These are phyloP conservation scores for Phytophthora vignae DNA, from an alignment of 352 stramenopile genomes.

Conservation along the genomic window DNA sequence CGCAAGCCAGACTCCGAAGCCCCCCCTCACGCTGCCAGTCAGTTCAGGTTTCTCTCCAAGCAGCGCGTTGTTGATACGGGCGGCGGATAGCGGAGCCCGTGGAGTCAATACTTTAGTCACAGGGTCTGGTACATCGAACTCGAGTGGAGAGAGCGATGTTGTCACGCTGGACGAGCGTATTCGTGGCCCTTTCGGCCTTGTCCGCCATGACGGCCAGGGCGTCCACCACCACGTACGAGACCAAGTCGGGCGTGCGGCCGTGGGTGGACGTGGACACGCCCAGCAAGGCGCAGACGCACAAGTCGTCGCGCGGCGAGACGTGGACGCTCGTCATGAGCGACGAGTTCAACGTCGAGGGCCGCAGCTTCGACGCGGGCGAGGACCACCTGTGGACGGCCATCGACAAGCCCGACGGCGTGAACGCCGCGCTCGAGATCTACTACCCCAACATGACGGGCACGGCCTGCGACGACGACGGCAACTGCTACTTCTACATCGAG, in stretches of 20 bases:
- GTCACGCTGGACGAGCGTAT: constrained; percentile 13
- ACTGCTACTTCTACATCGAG: constrained; percentile 78
- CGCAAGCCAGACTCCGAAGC: not conserved
- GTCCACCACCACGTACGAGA: constrained; percentile 24
- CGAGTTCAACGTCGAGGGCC: constrained; percentile 24
- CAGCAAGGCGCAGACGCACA: constrained; percentile 37
- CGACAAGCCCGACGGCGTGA: constrained; percentile 77
- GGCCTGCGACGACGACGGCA: constrained; percentile 52
- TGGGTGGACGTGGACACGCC: constrained; percentile 71
- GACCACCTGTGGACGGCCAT: constrained; percentile 95
- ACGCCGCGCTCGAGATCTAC: constrained; percentile 75
- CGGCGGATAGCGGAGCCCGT: too few relatives aligned
- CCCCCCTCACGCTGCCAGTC: constrained; percentile 10
- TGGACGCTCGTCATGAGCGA: constrained; percentile 71
- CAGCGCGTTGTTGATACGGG: not conserved
- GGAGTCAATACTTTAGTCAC: not conserved
- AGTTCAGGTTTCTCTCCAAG: constrained; percentile 27
- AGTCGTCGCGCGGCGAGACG: constrained; percentile 48
- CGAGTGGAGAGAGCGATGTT: constrained; percentile 6
- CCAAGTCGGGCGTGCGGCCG: constrained; percentile 54
- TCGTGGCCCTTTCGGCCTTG: not conserved
- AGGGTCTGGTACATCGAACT: not conserved
- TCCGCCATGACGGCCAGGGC: not conserved
- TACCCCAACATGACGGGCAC: constrained; percentile 78
- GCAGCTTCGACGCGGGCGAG: constrained; percentile 91